Evolutionary conservation across 108 stramenopile species (phyloP).

Genomic region (Epithemia pelagica): DNA sequence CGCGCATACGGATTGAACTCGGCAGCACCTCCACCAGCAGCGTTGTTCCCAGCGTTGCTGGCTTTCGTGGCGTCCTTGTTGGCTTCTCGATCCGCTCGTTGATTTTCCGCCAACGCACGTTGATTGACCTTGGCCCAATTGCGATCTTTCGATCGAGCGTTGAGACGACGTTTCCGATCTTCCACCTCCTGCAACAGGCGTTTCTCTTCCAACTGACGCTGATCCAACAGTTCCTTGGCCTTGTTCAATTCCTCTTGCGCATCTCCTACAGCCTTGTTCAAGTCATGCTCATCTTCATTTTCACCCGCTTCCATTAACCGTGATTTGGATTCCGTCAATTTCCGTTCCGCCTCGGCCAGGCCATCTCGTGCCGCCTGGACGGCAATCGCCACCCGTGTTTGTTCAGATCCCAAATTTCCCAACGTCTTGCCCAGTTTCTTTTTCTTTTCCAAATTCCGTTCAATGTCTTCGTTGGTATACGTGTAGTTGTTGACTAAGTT

Average conservation of each 20-base stretch:
- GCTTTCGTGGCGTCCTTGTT: constrained; percentile 45
- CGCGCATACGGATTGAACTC: constrained; percentile 81
- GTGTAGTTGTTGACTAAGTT: constrained; percentile 74
- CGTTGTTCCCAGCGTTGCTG: constrained; percentile 35
- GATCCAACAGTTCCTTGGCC: constrained; percentile 44
- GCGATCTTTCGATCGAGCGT: constrained; percentile 43
- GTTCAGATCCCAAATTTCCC: constrained; percentile 67
- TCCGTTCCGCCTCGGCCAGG: constrained; percentile 34
- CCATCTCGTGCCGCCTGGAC: constrained; percentile 62
- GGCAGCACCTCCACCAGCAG: constrained; percentile 19
- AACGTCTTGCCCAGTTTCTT: constrained; percentile 59
- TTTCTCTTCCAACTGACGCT: constrained; percentile 39
- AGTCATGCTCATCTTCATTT: constrained; percentile 19
- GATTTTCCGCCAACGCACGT: constrained; percentile 61
- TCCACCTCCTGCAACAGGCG: constrained; percentile 43
- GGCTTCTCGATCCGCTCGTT: constrained; percentile 60
- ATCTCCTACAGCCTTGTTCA: constrained; percentile 22
- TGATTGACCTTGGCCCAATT: constrained; percentile 86
- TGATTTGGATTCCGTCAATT: constrained; percentile 46
- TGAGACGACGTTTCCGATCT: constrained; percentile 45
- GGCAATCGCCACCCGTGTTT: constrained; percentile 66
- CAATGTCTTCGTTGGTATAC: constrained; percentile 79
- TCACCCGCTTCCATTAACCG: constrained; percentile 31
- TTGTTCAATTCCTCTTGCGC: constrained; percentile 32
- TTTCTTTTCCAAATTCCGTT: constrained; percentile 48